phyloP scores from a whole-genome alignment of 148 eudicot species.

The Rhododendron ferrugineum region DNA sequence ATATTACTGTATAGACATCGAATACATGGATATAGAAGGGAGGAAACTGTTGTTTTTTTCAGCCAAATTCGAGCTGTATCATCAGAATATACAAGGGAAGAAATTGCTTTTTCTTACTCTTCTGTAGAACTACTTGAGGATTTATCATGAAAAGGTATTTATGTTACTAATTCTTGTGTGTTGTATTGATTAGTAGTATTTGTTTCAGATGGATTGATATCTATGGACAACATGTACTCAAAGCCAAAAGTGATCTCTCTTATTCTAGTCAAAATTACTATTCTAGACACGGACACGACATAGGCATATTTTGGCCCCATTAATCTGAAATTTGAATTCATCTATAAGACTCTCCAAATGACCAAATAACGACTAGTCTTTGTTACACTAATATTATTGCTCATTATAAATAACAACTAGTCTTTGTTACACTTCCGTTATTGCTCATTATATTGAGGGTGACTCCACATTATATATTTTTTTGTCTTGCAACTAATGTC shows the following conservation, averaged over 20 bases:
- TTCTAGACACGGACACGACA: not conserved
- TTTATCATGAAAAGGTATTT: not conserved
- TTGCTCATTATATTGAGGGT: too few species aligned
- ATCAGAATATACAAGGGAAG: not conserved
- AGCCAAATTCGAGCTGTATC: not conserved
- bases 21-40: not conserved
- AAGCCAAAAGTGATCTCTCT: not conserved
- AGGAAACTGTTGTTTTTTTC: not conserved
- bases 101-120: not conserved
- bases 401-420: too few species aligned
- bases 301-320: not conserved
- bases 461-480: too few species aligned
- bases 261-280: not conserved
- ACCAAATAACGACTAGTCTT: not conserved
- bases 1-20: not conserved
- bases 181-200: not conserved
- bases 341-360: not conserved
- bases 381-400: too few species aligned
- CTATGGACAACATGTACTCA: not conserved
- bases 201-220: not conserved
- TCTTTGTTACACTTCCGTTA: not conserved
- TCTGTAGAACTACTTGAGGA: not conserved
- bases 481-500: too few species aligned
- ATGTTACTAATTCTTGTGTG: not conserved
- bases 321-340: not conserved